Conservation (phyloP, 352 stramenopile genomes). For the Globisporangium camurandrum region DNA sequence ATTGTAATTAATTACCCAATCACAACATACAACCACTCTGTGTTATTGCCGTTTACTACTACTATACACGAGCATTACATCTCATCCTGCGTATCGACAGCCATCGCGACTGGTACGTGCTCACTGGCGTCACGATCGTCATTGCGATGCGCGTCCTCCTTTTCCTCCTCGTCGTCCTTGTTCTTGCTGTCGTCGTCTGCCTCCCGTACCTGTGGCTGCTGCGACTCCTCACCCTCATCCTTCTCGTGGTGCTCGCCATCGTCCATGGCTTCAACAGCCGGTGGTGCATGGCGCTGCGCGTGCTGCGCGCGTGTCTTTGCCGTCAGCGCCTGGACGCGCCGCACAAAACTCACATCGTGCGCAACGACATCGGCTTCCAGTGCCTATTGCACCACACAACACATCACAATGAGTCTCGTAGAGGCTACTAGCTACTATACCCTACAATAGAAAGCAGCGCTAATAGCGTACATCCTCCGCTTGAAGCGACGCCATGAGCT, state of each 20-base stretch:
- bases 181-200: background rate
- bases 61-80: no score
- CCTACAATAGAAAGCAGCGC: no score
- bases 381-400: constrained; percentile 24
- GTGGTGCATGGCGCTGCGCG: constrained; percentile 12
- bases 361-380: constrained; percentile 34
- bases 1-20: no score
- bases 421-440: no score
- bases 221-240: background rate
- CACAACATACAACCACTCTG: no score
- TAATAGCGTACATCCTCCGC: constrained; percentile 42
- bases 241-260: constrained; percentile 1
- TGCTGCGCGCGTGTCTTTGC: constrained; percentile 33
- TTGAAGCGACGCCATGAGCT: constrained; percentile 33
- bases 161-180: background rate
- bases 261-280: constrained; percentile 4
- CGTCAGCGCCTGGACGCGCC: constrained; percentile 44
- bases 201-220: no score
- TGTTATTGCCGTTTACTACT: no score
- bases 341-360: constrained; percentile 51
- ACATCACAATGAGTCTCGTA: no score
- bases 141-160: background rate
- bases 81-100: no score
- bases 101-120: no score
- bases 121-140: no score